Base-by-base conservation (phyloP, 1,284 basidiomycete species). In the Austroboletus sp. region DNA sequence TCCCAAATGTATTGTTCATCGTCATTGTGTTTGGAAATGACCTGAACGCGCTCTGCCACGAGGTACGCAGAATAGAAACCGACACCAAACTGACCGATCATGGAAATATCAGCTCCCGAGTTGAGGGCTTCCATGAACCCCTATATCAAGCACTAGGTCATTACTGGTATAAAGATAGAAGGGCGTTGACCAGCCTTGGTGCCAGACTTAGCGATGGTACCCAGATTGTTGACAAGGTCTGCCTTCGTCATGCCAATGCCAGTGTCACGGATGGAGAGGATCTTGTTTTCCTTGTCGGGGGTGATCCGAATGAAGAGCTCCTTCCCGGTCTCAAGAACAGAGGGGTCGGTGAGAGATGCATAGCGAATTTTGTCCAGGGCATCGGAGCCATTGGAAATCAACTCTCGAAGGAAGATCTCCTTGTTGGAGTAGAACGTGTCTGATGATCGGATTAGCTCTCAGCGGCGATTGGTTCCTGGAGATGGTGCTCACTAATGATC, bases 1-100 rank as follows among this genome's bases (percentile, higher is more conserved):
- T 98, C 95, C 96, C 96, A 98, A 71, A 98, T 94, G 79, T 98
- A 98, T 75, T 99, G 95, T 74, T 98, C 96, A 69, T 98, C 95
- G 65, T 99, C 96, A 67, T 98, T 98, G 83, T 99, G 91, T 78
- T 98, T 98, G 61, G 95, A 95, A 74, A 97, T 89, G 66, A 98
- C 89, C 74, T 97, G 92, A 9, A 98, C 96, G 57, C 86, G 86
- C 73, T 98, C 94, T 61, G 96, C 94, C 57, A 98, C 94, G 61
- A 98, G 90, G 81, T 98, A 99, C 19, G 92, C 90, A 42, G 95
- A 98, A 83, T 98, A 98, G 86, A 98, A 98, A 77, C 95, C 92
- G 71, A 97, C 95, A 92, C 93, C 92, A 71, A 96, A 93, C 75
- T 90, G 88, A 66, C 86, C 86, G 57, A 88, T 88, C 85, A 88